These are phyloP conservation scores for Amanita exitialis DNA, from an alignment of 768 basidiomycete genomes.

Conservation along the genomic window DNA sequence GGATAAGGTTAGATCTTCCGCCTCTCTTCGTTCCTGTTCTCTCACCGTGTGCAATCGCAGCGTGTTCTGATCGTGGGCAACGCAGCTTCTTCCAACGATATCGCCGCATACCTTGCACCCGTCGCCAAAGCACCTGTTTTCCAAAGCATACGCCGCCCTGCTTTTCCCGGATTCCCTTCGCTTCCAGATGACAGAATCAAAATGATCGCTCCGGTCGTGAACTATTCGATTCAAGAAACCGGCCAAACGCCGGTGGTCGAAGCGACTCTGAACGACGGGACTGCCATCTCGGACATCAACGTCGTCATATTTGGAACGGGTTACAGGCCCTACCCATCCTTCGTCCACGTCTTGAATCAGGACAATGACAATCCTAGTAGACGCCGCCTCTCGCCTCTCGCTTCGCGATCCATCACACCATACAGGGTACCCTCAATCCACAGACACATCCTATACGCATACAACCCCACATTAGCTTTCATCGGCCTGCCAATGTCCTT, in stretches of 20 bases:
- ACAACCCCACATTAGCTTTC: conserved; percentile 37
- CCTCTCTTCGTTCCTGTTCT: too few species aligned
- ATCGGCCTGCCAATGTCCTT: conserved; percentile 30
- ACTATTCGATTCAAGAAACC: conserved; percentile 16
- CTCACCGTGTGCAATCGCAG: conserved; percentile 14
- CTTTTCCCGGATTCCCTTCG: conserved; percentile 25
- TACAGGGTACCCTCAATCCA: conserved; percentile 34
- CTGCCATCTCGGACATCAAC: conserved; percentile 29
- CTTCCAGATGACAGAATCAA: conserved; percentile 33
- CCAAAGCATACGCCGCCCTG: conserved; percentile 33
- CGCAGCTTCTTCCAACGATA: conserved; percentile 44
- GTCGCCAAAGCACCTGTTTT: conserved; percentile 31
- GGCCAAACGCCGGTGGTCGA: conserved; percentile 16
- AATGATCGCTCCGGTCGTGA: conserved; percentile 29
- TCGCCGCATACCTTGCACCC: conserved; percentile 33
- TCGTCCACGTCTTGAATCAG: conserved; percentile 24
- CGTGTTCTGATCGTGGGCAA: conserved; percentile 38
- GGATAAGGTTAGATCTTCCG: conserved; percentile 18
- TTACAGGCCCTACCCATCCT: conserved; percentile 29
- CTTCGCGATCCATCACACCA: conserved; percentile 17
- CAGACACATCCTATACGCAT: conserved; percentile 34
- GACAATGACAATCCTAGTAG: background rate
- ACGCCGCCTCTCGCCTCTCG: conserved; percentile 16
- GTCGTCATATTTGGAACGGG: conserved; percentile 36
- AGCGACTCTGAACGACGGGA: conserved; percentile 27